A percentile compares a stretch with the other conserved stretches of the same genome.
phyloP scores from a whole-genome alignment of 179 eudicot genomes.

The Actinidia chinensis region DNA sequence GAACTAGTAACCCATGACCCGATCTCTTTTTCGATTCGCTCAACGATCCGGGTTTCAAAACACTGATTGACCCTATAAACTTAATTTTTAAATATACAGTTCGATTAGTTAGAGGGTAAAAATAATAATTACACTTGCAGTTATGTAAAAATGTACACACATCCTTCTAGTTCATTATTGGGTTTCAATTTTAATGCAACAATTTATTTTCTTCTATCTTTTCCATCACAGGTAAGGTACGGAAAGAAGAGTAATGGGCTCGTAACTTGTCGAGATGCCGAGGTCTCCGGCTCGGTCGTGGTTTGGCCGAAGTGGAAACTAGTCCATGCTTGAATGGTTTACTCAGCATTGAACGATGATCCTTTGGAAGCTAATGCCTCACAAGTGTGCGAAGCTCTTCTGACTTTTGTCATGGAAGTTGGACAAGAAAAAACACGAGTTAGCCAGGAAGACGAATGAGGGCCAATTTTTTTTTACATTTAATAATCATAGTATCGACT shows the following conservation, averaged over 20 bases:
- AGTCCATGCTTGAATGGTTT: conserved; percentile 95
- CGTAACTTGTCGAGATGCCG: conserved; percentile 90
- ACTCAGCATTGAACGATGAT: conserved; percentile 65
- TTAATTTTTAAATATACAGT: no score
- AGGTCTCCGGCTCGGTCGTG: conserved; percentile 91
- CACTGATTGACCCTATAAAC: no score
- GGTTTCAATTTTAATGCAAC: no score
- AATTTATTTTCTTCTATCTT: no score
- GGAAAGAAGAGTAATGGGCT: conserved; percentile 94
- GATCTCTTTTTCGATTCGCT: no score
- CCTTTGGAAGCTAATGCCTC: conserved; percentile 71
- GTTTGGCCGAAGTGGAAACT: conserved; percentile 72
- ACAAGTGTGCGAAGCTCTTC: conserved; percentile 86
- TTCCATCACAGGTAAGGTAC: conserved; percentile 37
- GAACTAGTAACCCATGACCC: no score
- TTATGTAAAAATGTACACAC: no score
- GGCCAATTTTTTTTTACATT: neutral
- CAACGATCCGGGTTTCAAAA: no score
- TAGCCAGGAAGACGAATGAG: conserved; percentile 43
- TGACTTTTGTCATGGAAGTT: conserved; percentile 71
- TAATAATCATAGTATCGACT: neutral
- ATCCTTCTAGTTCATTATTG: no score
- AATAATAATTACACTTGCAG: no score
- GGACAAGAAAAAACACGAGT: conserved; percentile 51
- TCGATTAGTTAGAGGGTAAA: no score